Evolutionary conservation across 2,329 filamentous ascomycete genomes (phyloP), one percentile per base, ranked within the genome.

Genomic region (Diplodia seriata): DNA sequence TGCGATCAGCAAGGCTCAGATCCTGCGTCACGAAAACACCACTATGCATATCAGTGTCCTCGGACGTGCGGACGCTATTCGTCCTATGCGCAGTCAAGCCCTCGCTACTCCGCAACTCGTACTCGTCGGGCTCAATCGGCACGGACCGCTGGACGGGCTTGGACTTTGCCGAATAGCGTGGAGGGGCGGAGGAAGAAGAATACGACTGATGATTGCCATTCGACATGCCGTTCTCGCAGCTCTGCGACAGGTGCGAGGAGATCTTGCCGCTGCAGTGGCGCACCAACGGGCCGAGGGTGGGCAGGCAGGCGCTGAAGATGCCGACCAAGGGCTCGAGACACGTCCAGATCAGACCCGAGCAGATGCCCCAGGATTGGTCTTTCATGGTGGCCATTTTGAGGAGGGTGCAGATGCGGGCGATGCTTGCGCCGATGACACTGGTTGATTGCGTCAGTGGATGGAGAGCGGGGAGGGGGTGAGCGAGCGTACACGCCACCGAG

Each of bases 351-450:
- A 56, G 33, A 0, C 29, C 54, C 4, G 23, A 12, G 54, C 54
- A 56, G 4, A 38, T 29, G 54, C 33, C 29, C 54, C 54, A 56
- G 15, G 54, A 56, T 11, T 56, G 29, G 54, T 56, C 54, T 5
- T 7, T n/a, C 33, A n/a, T 38, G 54, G 23, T 33, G 15, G 33
- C 33, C 29, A 56, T n/a, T 33, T 33, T n/a, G n/a, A n/a, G n/a
- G n/a, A n/a, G n/a, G n/a, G n/a, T n/a, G n/a, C n/a, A n/a, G n/a
- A n/a, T n/a, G n/a, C 54, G 54, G 9, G 54, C 54, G 33, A 33
- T 38, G 54, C 54, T 33, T 11, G 54, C 54, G 29, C 54, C 54
- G 54, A 56, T 33, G 33, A 56, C 54, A n/a, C 54, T 56, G 53
- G 12, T 3, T 43, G 15, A 14, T 18, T 15, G 18, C 0, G 15